Evolutionary conservation across 192 early-diverging fungal species (phyloP), one percentile per base, ranked within the genome.

Genomic region (Lobosporangium transversale): DNA sequence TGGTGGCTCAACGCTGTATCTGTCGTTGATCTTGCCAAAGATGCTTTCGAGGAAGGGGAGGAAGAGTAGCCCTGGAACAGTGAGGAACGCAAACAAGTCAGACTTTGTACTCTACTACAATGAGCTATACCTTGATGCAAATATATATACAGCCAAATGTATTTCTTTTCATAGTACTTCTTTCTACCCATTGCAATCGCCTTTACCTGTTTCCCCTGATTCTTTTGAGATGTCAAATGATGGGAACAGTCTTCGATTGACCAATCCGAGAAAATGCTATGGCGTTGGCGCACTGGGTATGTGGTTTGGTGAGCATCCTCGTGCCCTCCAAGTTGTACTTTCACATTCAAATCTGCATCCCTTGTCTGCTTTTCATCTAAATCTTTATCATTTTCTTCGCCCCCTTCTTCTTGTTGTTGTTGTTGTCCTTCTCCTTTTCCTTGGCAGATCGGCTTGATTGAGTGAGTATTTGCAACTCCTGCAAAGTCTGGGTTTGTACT

Each of bases 241-340:
- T 53, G 64, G 2, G 64, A 58, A 56, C 58, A 66, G 26, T 61
- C 58, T 14, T 76, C 71, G 4, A 62, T 42, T 3, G 62, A 61
- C 57, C 56, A 74, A 30, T 59, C 71, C 27, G 71, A 66, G 11
- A 76, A 67, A 14, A 47, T 64, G 36, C 58, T 76, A 23, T 76
- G 59, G 8, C 58, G 64, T 12, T 58, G 36, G 21, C 64, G 64
- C 24, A 40, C 37, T 14, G 37, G 14, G 14, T 40, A 40, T 40
- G n/a, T n/a, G n/a, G n/a, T n/a, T n/a, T n/a, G n/a, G n/a, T n/a
- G n/a, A n/a, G n/a, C n/a, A n/a, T n/a, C n/a, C n/a, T n/a, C n/a
- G n/a, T n/a, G n/a, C n/a, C n/a, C n/a, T n/a, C n/a, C n/a, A n/a
- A n/a, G n/a, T n/a, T n/a, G n/a, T n/a, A n/a, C n/a, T n/a, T n/a